These are phyloP conservation scores for Anthostomella pinea DNA, from an alignment of 2,329 filamentous ascomycete species.

Conservation along the genomic window DNA sequence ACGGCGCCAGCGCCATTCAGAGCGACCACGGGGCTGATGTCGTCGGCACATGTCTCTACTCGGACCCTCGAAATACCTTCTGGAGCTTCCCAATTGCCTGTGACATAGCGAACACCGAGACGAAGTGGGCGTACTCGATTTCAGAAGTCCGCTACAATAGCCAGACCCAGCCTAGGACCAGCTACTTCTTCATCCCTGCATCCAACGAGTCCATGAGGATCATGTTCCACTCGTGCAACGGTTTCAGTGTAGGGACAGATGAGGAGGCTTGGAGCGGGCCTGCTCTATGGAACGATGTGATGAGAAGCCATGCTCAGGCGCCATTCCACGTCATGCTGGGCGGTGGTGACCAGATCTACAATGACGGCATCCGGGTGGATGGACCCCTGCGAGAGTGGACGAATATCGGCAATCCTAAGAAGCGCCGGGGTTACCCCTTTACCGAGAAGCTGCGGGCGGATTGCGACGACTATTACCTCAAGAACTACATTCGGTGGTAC, in stretches of 20 bases:
- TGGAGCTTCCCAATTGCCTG: conserved; percentile 87
- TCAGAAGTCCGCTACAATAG: conserved; percentile 61
- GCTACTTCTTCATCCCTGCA: conserved; percentile 81
- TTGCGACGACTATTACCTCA: conserved; percentile 86
- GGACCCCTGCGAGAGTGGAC: conserved; percentile 84
- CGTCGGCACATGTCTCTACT: conserved; percentile 59
- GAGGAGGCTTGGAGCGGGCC: conserved; percentile 83
- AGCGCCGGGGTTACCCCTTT: conserved; percentile 77
- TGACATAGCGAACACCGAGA: conserved; percentile 67
- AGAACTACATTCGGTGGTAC: conserved; percentile 86
- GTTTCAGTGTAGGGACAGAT: conserved; percentile 75
- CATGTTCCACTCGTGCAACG: conserved; percentile 98
- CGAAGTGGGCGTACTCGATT: conserved; percentile 76
- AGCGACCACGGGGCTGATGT: conserved; percentile 40
- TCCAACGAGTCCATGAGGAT: conserved; percentile 87
- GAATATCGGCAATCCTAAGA: conserved; percentile 75
- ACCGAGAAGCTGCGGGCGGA: conserved; percentile 74
- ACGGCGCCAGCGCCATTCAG: conserved; percentile 42
- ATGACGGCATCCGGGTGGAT: conserved; percentile 82
- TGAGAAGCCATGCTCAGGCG: conserved; percentile 71
- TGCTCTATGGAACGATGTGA: conserved; percentile 92
- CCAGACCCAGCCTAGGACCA: conserved; percentile 55
- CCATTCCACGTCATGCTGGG: conserved; percentile 97
- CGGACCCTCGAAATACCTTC: conserved; percentile 72
- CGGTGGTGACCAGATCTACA: conserved; percentile 95